Evolutionary conservation across 768 basidiomycete species (phyloP), one percentile per base, ranked within the genome.

Genomic region (Lactarius sp.): DNA sequence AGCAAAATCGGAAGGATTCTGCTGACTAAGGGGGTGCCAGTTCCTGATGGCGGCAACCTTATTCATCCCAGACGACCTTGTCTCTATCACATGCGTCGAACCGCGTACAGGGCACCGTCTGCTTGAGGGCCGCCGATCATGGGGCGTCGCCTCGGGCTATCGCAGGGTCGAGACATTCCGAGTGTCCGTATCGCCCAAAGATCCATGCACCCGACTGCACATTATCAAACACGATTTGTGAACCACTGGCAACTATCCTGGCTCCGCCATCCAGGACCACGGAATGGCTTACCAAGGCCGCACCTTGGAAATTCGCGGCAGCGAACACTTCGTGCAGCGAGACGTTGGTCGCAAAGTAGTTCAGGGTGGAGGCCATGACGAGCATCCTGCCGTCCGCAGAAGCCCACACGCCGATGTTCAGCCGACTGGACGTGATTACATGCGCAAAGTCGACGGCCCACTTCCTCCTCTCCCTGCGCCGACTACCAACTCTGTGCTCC

Each of bases 361-460:
- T 66, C 61, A 63, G 31, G n/a, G 63, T 66, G 47, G 52, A n/a
- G 16, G 41, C 62, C 18, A 66, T n/a, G 4, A 60, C 49, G 34
- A 66, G 66, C 49, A 27, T 34, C 37, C 7, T 14, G 4, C 58
- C 59, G 0, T 41, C 36, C 18, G 41, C 41, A 12, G 20, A 20
- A 12, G 34, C 31, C 66, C 66, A 66, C 10, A 66, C 49, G 18
- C 66, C 66, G 16, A 66, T 10, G 42, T 66, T 61, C 46, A 63
- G 22, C 42, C 65, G 57, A 18, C 33, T 16, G 2, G 53, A 1
- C 7, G 50, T 63, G 39, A 62, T 9, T 20, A 66, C 22, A 49
- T 56, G 66, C 37, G 22, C 22, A 2, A 27, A 27, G 22, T 27
- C 22, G 22, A 27, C 22, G 22, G 22, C n/a, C n/a, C n/a, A n/a